Percentiles rank a stretch among this genome's conserved stretches.
phyloP scores from a whole-genome alignment of 2,329 filamentous ascomycete species.

The Sporothrix dimorphospora region DNA sequence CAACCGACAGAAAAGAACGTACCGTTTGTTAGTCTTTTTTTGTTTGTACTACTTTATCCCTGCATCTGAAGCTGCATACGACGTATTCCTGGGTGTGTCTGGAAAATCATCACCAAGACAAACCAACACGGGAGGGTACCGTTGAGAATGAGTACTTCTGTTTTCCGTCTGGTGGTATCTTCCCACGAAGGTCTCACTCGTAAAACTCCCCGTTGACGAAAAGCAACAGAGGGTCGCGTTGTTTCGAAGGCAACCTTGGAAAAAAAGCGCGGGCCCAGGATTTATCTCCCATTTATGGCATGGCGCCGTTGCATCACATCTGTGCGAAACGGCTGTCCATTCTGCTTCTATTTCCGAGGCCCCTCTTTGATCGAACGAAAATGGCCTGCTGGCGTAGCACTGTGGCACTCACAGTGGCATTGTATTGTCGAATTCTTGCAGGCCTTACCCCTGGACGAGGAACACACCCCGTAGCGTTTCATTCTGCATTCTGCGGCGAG shows the following conservation, averaged over 20 bases:
- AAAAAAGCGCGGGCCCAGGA: neutral
- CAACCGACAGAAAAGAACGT: neutral
- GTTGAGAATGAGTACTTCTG: neutral
- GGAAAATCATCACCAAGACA: neutral
- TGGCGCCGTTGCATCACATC: constrained; percentile 3
- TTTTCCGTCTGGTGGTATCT: neutral
- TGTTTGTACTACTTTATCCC: neutral
- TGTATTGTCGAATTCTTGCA: neutral
- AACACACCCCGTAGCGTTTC: constrained; percentile 10
- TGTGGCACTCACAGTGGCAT: neutral
- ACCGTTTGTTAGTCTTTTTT: neutral
- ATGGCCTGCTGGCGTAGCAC: neutral
- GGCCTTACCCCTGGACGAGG: neutral
- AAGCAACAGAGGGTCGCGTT: neutral
- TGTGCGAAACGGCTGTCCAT: constrained; percentile 18
- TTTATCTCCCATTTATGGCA: neutral
- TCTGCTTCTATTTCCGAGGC: neutral
- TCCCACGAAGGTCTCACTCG: neutral
- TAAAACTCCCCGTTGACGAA: neutral
- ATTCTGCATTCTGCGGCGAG: constrained; percentile 21
- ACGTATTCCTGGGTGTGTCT: neutral
- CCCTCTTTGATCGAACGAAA: neutral
- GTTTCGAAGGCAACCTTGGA: neutral
- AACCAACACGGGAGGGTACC: neutral
- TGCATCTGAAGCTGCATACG: neutral